Base-by-base conservation (phyloP, 139 green algal species). In the Micractinium sp. region DNA sequence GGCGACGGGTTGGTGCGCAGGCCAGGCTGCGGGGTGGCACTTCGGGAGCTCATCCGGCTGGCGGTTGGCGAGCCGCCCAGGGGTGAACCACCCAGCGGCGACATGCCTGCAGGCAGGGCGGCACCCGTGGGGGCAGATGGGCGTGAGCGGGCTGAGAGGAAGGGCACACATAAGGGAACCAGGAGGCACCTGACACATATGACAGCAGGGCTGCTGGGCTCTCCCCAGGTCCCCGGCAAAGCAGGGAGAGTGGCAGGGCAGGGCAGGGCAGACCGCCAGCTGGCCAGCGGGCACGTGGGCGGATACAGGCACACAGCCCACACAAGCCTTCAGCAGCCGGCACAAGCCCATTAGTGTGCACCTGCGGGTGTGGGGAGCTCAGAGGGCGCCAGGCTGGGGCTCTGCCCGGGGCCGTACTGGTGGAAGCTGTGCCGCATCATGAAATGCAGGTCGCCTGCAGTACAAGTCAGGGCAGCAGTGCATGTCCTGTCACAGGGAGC, bases 401-500 rank as follows among this genome's bases (percentile, higher is more conserved):
- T 85, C 29, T 86, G 39, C 78, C 39, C 20, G 33, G 63, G 56
- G 18, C 53, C 61, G 31, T 91, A 93, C 76, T 89, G 89, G 79
- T 79, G 81, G 87, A 95, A 94, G 47, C 78, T 90, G 91, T 99
- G 96, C 0, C 96, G 94, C 96, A 98, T 98, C 91, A 97, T 98
- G 87, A 98, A 98, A 89, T 99, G 96, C 31, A 99, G 92, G 87
- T 99, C 96, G 0, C 96, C 95, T 88, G 93, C 75, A 27, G 4
- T 66, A 29, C 66, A 5, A 27, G 67, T 67, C 15, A 15, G 33
- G 35, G 81, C n/a, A 35, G 60, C 15, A 75, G 74, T 47, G 9
- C 12, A 7, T 2, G 35, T 35, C 22, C n/a, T n/a, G n/a, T 18
- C 9, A 83, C 9, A 9, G 41, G 39, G 7, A 35, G 22, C 3